Conservation (phyloP, 192 early-diverging fungal species). For the Linnemannia exigua region DNA sequence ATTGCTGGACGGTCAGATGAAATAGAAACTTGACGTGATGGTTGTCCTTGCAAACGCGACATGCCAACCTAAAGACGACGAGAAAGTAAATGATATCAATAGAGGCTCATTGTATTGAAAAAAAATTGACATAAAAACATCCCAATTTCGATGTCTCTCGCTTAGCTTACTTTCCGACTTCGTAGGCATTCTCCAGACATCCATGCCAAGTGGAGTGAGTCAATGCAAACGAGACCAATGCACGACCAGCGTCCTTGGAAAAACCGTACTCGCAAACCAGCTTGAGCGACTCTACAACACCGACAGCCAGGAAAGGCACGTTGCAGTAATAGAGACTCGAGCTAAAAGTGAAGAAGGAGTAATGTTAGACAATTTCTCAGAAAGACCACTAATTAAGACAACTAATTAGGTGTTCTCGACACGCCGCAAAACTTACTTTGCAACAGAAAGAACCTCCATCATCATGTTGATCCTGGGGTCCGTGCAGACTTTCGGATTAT, state of each 20-base stretch:
- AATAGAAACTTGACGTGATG: conserved; percentile 52
- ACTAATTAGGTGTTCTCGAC: too few species aligned
- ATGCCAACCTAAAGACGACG: conserved; percentile 25
- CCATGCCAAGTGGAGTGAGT: conserved; percentile 52
- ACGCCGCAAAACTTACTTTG: conserved; percentile 42
- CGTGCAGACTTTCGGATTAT: conserved; percentile 23
- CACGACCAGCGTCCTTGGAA: conserved; percentile 40
- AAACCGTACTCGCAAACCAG: conserved; percentile 41
- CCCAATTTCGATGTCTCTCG: neutral
- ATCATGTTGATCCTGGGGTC: conserved; percentile 33
- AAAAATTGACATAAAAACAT: neutral
- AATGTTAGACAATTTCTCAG: too few species aligned
- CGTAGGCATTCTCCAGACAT: conserved; percentile 46
- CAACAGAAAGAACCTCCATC: conserved; percentile 36
- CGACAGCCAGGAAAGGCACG: conserved; percentile 44
- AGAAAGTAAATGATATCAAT: neutral
- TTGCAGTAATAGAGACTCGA: conserved; percentile 45
- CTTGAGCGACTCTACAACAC: conserved; percentile 31
- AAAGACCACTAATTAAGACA: too few species aligned
- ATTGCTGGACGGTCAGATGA: conserved; percentile 48
- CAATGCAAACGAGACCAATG: conserved; percentile 40
- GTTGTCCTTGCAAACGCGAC: conserved; percentile 23
- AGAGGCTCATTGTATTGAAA: too few species aligned
- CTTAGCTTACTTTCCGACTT: conserved; percentile 38
- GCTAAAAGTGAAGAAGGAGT: conserved; percentile 11